Base-by-base conservation (phyloP, 108 stramenopile genomes). In the Chaetoceros tenuissimus region DNA sequence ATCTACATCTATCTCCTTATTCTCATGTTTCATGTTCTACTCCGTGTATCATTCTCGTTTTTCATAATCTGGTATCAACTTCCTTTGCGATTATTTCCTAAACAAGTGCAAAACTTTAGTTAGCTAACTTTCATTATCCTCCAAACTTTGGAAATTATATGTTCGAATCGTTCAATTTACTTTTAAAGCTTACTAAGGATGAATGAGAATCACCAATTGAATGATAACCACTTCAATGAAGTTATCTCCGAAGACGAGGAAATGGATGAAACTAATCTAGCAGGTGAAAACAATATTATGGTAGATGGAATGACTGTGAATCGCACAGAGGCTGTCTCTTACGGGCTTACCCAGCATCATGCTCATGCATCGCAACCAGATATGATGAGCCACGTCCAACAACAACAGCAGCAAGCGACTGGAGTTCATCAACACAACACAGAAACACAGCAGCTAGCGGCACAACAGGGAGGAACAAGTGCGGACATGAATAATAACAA, bases 251-350 rank as follows among this genome's bases (percentile, higher is more conserved):
- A 51, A 5, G 67, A 57, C 26, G 63, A 68, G 56, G 63, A 68
- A 20, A 69, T 69, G 64, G 48, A 63, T 48, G 68, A 68, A 57
- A 51, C 25, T 21, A 51, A 51, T 26, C 72, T 69, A 61, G 72
- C 69, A 18, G 72, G 69, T 59, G 63, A 65, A 20, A 51, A 23
- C 31, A 53, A 43, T 26, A 29, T 55, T 18, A 44, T 30, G 10
- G 49, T 51, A 5, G 16, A 51, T 26, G 49, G 25, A 26, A 51
- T 51, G 49, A 26, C 5, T 16, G 25, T 51, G 49, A 26, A 16
- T 8, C 10, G 16, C 5, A 8, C 24, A 8, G 8, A 51, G 16
- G 49, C 24, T 8, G 8, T 10, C 5, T 10, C 8, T 8, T 24
- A 26, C 25, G 49, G 49, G 8, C 49, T 25, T 16, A 25, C 23